Evolutionary conservation across 1,139 yeast species (phyloP), one percentile per base, ranked within the genome.

Genomic region (Magnusiomyces fungicola): DNA sequence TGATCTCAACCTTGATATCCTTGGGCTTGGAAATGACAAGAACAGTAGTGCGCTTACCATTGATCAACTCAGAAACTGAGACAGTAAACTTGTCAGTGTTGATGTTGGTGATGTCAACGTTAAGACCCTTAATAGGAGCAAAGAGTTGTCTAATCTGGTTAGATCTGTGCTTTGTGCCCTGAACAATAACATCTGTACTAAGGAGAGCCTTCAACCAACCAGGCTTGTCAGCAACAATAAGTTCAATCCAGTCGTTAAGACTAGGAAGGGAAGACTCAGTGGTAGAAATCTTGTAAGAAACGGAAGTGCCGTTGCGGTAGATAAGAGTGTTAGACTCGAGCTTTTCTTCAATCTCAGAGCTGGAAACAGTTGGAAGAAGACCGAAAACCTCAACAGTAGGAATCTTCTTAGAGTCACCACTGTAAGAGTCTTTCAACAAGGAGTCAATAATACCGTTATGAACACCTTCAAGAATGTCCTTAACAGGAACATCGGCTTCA

Each of bases 181-280:
- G 97, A 52, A 89, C 94, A 65, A 88, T 74, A 68, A 88, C 80
- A 54, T 80, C 78, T 56, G 92, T 78, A 33, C 90, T 75, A 57
- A 92, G 74, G 67, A 92, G 79, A 32, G 98, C 97, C 61, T 85
- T 86, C 70, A 95, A 81, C 99, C 99, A 92, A 67, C 79, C 80
- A 63, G 80, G 80, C 57, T 76, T 67, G 50, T 75, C 67, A 55
- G 98, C 97, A 53, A 96, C 96, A 61, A 92, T 75, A 53, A 83
- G 72, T 50, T 79, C 71, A 63, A 86, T 80, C 98, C 98, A 92
- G 52, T 74, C 73, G 18, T 69, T 67, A 34, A 55, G 55, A 32
- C 65, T 52, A 22, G 74, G 75, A 43, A 69, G 54, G 18, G 61
- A 57, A 23, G 64, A 50, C 24, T 57, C 60, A 43, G 56, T 56